Evolutionary conservation across 805 yeast genomes (phyloP).

Genomic region (Kazachstania viticola): DNA sequence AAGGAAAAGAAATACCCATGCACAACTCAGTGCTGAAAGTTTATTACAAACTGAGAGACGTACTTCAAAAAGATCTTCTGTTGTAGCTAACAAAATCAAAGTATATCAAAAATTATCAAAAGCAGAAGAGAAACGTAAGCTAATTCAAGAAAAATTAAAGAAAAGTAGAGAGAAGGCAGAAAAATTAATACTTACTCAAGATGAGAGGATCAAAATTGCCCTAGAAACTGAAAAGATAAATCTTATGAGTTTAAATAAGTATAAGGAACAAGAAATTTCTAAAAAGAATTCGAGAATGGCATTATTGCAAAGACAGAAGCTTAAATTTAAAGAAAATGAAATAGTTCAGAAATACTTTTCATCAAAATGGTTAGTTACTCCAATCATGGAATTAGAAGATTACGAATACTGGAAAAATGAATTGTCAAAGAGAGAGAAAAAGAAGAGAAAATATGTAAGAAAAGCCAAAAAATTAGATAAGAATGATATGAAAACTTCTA

Average conservation of each 20-base stretch:
- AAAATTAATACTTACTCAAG: constrained; percentile 30
- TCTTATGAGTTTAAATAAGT: constrained; percentile 57
- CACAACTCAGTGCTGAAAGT: constrained; percentile 37
- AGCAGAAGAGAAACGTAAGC: constrained; percentile 48
- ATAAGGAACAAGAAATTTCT: constrained; percentile 73
- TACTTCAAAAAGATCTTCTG: constrained; percentile 66
- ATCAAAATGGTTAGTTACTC: constrained; percentile 35
- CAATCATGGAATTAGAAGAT: constrained; percentile 49
- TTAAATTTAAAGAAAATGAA: constrained; percentile 41
- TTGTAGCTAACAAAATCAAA: constrained; percentile 66
- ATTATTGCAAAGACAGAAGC: constrained; percentile 52
- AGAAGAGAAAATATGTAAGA: constrained; percentile 29
- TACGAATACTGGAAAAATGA: constrained; percentile 33
- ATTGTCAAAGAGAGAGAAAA: constrained; percentile 32
- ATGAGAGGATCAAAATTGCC: constrained; percentile 57
- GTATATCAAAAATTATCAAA: constrained; percentile 59
- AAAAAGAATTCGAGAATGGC: constrained; percentile 71
- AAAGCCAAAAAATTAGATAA: constrained; percentile 30
- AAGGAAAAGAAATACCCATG: constrained; percentile 15
- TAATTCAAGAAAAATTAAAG: constrained; percentile 30
- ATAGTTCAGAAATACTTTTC: constrained; percentile 12
- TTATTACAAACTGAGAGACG: constrained; percentile 46
- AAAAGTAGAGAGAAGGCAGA: constrained; percentile 38
- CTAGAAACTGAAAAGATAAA: constrained; percentile 74
- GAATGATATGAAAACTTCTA: neutral